Evolutionary conservation across 768 basidiomycete species (phyloP).

Genomic region (Rhodotorula sphaerocarpa): DNA sequence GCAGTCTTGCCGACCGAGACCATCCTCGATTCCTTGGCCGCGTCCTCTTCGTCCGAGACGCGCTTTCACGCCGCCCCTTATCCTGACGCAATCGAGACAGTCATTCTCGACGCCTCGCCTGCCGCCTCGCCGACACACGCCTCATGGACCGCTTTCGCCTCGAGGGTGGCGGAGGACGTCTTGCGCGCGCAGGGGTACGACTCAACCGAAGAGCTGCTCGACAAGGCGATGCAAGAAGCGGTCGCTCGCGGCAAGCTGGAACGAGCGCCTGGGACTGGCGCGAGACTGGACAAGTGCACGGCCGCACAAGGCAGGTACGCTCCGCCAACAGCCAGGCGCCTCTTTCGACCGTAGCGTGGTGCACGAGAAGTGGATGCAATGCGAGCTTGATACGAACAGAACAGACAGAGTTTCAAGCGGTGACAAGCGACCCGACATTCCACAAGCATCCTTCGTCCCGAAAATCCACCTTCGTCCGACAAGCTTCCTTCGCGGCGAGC

Average conservation of each 20-base stretch:
- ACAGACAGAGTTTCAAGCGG: no score
- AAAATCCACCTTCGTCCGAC: no score
- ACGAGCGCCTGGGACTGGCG: no score
- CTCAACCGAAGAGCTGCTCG: conserved; percentile 1
- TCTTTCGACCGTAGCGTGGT: no score
- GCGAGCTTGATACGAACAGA: no score
- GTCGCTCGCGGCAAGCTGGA: conserved; percentile 14
- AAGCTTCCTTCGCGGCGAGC: no score
- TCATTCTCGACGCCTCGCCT: conserved; percentile 24
- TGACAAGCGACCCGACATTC: no score
- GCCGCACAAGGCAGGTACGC: no score
- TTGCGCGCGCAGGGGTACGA: not conserved
- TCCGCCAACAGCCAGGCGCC: no score
- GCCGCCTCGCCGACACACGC: conserved; percentile 12
- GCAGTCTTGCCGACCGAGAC: conserved; percentile 25
- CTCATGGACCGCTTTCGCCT: conserved; percentile 18
- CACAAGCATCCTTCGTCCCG: no score
- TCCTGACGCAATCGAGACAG: conserved; percentile 15
- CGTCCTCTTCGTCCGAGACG: conserved; percentile 23
- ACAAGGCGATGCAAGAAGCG: not conserved
- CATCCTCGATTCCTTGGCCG: conserved; percentile 13
- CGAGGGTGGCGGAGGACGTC: conserved; percentile 9
- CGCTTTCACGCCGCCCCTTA: conserved; percentile 19
- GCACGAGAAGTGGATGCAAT: no score
- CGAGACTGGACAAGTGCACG: no score